Evolutionary conservation across 345 rosid species (phyloP).

Genomic region (Draba incana): DNA sequence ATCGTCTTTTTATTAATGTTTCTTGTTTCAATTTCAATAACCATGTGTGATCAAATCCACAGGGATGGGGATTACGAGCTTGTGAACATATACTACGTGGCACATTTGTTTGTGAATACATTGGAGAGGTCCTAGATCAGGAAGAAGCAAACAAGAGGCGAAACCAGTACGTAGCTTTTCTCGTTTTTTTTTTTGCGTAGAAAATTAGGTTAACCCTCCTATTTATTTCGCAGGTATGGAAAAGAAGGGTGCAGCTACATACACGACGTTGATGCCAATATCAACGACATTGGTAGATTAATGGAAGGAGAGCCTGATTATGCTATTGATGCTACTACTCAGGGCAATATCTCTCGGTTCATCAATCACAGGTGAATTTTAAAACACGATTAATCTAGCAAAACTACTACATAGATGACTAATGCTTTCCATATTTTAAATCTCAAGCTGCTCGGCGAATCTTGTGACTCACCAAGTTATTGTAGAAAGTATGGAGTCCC

Average conservation of each 20-base stretch:
- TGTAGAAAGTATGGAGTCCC: conserved; percentile 85
- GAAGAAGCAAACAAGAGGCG: conserved; percentile 68
- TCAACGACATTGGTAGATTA: conserved; percentile 85
- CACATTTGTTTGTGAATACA: conserved; percentile 83
- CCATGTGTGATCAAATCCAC: conserved; percentile 26
- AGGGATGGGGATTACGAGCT: conserved; percentile 99
- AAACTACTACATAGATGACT: not conserved
- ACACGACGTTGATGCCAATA: conserved; percentile 63
- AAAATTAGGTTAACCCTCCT: not conserved
- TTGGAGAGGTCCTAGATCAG: conserved; percentile 82
- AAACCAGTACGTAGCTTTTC: conserved; percentile 51
- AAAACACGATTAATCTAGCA: conserved; percentile 1
- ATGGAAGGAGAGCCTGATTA: conserved; percentile 62
- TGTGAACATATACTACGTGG: conserved; percentile 85
- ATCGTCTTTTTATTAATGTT: not conserved
- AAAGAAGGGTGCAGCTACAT: conserved; percentile 64
- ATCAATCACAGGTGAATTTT: conserved; percentile 88
- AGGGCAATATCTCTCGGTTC: conserved; percentile 86
- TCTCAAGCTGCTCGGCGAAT: conserved; percentile 85
- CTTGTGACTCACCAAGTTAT: conserved; percentile 83
- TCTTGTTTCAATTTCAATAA: conserved; percentile 5
- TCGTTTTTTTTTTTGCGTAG: not conserved
- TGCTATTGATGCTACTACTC: conserved; percentile 76
- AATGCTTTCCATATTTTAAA: conserved; percentile 17
- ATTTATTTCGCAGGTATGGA: conserved; percentile 56